Evolutionary conservation across 352 stramenopile genomes (phyloP).

Genomic region (Pythium pyrilobum): DNA sequence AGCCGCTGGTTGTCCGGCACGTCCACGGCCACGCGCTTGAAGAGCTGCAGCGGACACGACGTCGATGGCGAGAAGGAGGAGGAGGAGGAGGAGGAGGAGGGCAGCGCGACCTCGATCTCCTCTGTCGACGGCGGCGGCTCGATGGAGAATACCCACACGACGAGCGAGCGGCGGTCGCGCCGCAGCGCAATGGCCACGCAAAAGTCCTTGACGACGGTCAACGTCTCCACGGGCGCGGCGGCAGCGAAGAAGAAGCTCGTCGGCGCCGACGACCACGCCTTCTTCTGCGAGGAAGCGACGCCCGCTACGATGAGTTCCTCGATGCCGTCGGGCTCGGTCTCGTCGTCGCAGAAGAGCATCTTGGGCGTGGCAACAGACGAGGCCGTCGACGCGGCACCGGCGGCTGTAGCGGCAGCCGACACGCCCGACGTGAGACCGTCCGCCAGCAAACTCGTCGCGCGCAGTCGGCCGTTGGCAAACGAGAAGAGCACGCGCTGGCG

Average conservation of each 20-base stretch:
- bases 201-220: conserved; percentile 40
- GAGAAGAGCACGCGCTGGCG: conserved; percentile 10
- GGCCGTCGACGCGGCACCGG: neutral
- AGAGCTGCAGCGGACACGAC: conserved; percentile 27
- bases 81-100: no score
- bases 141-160: conserved; percentile 60
- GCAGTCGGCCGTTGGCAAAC: conserved; percentile 7
- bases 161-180: conserved; percentile 27
- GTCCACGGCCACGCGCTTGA: conserved; percentile 35
- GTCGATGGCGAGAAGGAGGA: conserved; percentile 1
- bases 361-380: conserved; percentile 2
- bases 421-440: neutral
- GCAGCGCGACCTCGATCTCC: neutral
- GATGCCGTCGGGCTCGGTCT: conserved; percentile 8
- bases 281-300: conserved; percentile 27
- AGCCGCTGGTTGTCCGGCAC: conserved; percentile 24
- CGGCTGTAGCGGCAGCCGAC: neutral
- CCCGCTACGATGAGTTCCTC: conserved; percentile 12
- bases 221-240: neutral
- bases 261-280: conserved; percentile 39
- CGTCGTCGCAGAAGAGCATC: conserved; percentile 16
- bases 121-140: conserved; percentile 2
- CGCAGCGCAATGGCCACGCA: conserved; percentile 52
- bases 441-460: neutral
- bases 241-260: conserved; percentile 16